Conservation (phyloP, 1,284 basidiomycete genomes). For the Sporisorium sorghi region DNA sequence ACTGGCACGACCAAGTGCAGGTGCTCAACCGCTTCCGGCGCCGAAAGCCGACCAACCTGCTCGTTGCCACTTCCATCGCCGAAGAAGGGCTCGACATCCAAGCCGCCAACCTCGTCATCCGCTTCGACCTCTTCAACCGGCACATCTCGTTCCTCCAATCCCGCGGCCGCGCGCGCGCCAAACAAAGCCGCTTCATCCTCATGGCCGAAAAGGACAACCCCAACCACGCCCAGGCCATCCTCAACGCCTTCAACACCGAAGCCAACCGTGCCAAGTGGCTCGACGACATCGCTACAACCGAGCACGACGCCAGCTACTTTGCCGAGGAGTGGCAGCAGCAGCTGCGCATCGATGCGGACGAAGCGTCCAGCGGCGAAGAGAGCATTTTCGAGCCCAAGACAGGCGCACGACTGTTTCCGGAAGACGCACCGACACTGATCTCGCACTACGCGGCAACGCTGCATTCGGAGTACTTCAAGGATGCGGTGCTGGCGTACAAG, state of each 20-base stretch:
- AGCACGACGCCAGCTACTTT: slow-evolving; percentile 13
- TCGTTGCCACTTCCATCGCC: slow-evolving; percentile 58
- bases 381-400: slow-evolving; percentile 32
- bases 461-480: slow-evolving; percentile 30
- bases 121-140: slow-evolving; percentile 56
- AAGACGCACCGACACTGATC: slow-evolving; percentile 43
- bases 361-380: slow-evolving; percentile 1
- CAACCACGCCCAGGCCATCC: slow-evolving; percentile 25
- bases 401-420: slow-evolving; percentile 43
- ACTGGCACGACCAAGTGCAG: slow-evolving; percentile 53
- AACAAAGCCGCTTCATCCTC: slow-evolving; percentile 43
- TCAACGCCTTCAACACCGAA: slow-evolving; percentile 34
- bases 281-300: slow-evolving; percentile 17
- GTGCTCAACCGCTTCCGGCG: slow-evolving; percentile 51
- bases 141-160: slow-evolving; percentile 59
- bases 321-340: slow-evolving; percentile 31
- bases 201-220: slow-evolving; percentile 42
- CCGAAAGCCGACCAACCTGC: slow-evolving; percentile 49
- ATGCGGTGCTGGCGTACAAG: slow-evolving; percentile 31
- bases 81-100: slow-evolving; percentile 62
- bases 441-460: slow-evolving; percentile 44
- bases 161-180: slow-evolving; percentile 47
- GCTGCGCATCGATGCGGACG: slow-evolving; percentile 25
- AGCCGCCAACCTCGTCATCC: slow-evolving; percentile 57
- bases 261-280: slow-evolving; percentile 40